Evolutionary conservation across 306 rosid species (phyloP), one percentile per base, ranked within the genome.

Genomic region (Dryas octopetala): DNA sequence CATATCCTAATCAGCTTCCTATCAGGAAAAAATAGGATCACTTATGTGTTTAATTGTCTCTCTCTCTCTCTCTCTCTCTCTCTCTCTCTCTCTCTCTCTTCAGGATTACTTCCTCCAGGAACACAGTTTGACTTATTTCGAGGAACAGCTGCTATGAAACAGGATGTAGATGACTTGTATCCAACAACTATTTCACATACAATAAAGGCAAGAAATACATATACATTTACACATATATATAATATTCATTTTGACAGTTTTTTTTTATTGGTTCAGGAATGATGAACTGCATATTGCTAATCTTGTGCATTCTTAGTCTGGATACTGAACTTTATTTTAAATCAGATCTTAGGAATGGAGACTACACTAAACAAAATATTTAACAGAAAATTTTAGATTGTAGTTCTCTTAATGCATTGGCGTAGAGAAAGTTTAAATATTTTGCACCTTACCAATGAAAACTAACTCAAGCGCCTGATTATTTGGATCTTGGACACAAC

Each of bases 111-210:
- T 85, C 99, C 99, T 80, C 99, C 96, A 2, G 99, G 99, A 66
- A 92, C 99, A 0, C 99, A 96, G 64, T 96, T 96, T 84, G 99
- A 96, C 88, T 85, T 96, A 80, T 96, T 96, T 79, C 91, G 98
- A 58, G 99, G 99, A 79, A 96, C 99, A 7, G 92, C 99, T 77
- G 99, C 99, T 77, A 96, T 96, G 99, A 92, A 96, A 84, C 98
- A 96, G 80, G 99, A 96, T 74, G 99, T 92, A 58, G 99, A 96
- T 80, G 99, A 96, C 86, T 83, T 85, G 84, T 96, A 88, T 83
- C 99, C 99, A 64, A 89, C 99, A 53, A 80, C 81, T 67, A 90
- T 96, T 76, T 83, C 96, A 63, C 99, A 96, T 86, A 96, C 99
- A 74, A 92, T 96, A 73, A 96, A 92, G 97, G 99, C 85, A 83